Evolutionary conservation across 805 yeast species (phyloP).

Genomic region (Myxozyma udenii): DNA sequence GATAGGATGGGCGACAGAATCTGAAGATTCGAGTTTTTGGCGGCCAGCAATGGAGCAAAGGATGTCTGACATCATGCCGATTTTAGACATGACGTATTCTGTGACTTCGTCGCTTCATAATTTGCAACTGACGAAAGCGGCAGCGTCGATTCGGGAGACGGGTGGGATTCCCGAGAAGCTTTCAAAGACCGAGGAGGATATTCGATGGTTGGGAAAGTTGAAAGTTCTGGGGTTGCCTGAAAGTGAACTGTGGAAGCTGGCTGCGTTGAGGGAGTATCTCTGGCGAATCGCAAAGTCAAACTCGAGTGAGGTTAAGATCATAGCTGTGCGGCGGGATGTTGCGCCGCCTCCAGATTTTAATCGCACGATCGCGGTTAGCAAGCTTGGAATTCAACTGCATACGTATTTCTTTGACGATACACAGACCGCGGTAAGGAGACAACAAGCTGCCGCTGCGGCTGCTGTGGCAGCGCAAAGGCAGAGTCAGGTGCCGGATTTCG

Average conservation of each 20-base stretch:
- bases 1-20: constrained; percentile 66
- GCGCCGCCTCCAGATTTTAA: constrained; percentile 4
- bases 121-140: constrained; percentile 13
- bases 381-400: constrained; percentile 22
- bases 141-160: constrained; percentile 18
- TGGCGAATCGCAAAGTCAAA: constrained; percentile 47
- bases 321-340: not conserved
- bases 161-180: constrained; percentile 16
- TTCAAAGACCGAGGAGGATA: constrained; percentile 44
- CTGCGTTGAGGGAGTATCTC: constrained; percentile 65
- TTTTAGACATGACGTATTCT: constrained; percentile 26
- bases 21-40: constrained; percentile 78
- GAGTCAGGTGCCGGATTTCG: not conserved
- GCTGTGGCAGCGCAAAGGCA: not conserved
- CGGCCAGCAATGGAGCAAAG: constrained; percentile 39
- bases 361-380: constrained; percentile 17
- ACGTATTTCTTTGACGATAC: constrained; percentile 30
- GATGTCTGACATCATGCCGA: constrained; percentile 26
- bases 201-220: constrained; percentile 68
- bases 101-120: constrained; percentile 23
- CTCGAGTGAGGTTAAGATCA: constrained; percentile 6
- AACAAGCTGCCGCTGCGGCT: not conserved
- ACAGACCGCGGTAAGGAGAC: constrained; percentile 16
- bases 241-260: constrained; percentile 78
- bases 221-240: constrained; percentile 70